Conservation (phyloP, 202 grass and related monocot species). For the Miscanthus sacchariflorus region DNA sequence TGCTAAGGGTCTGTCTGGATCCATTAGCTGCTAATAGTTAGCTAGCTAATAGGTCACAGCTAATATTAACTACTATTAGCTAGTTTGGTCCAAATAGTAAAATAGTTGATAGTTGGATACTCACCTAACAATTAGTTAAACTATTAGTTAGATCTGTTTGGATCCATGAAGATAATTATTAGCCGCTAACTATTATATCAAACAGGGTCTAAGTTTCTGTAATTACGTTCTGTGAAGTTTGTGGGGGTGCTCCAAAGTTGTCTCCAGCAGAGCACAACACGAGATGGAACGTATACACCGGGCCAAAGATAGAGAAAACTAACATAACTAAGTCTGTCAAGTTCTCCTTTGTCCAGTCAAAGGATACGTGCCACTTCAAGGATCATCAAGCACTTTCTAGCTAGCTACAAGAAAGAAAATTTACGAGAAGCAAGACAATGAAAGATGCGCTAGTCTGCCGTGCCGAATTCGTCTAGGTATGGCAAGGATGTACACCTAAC, state of each 20-base stretch:
- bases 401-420: neutral
- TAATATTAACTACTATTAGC: too few relatives aligned
- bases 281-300: neutral
- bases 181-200: too few relatives aligned
- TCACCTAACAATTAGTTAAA: too few relatives aligned
- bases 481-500: neutral
- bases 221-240: neutral
- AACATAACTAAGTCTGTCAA: neutral
- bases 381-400: neutral
- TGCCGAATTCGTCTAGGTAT: neutral
- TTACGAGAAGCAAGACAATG: neutral
- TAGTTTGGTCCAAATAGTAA: too few relatives aligned
- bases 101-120: too few relatives aligned
- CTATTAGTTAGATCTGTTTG: too few relatives aligned
- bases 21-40: too few relatives aligned
- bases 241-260: constrained; percentile 21
- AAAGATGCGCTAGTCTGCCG: neutral
- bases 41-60: too few relatives aligned
- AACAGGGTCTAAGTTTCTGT: too few relatives aligned
- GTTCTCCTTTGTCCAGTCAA: neutral
- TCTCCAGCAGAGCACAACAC: constrained; percentile 6
- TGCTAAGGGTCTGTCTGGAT: too few relatives aligned
- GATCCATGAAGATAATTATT: too few relatives aligned
- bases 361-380: neutral
- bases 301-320: neutral